Base-by-base conservation (phyloP, 192 early-diverging fungal genomes). In the Kappamyces sp. region DNA sequence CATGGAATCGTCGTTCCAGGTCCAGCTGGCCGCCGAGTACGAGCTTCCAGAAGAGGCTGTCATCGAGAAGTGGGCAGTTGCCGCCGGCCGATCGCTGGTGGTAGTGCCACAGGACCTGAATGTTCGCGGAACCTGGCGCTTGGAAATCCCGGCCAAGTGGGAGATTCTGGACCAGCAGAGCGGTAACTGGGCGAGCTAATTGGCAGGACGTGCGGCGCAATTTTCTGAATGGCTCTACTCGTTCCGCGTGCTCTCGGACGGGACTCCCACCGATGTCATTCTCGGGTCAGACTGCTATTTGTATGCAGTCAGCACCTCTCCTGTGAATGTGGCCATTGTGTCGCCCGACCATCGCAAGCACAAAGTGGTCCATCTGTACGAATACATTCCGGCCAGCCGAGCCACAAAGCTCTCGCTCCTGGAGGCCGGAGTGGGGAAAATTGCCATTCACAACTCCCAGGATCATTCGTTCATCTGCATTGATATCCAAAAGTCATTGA, bases 171-270 rank as follows among this genome's bases (percentile, higher is more conserved):
- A 60, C 5, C 40, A 39, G 10, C 6, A 3, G 13, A 57, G 47
- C 41, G 55, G 55, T 57, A 54, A 6, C 12, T 33, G 6, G 12
- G 38, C 38, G 12, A 40, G 31, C 9, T 36, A 23, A 23, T 23
- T 23, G 23, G 10, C 7, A 10, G 63, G 39, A 1, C 55, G 58
- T 6, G 38, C 67, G 2, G 38, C 31, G 10, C 13, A 37, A 1
- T 88, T 88, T 55, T 80, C 84, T n/a, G 86, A 88, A 64, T 77
- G 80, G 66, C 55, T 86, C 33, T 83, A 87, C 43, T 68, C 68
- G 23, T 88, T 88, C 71, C 75, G 83, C 58, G 66, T 86, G 23
- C 83, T 78, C 12, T 80, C 78, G 15, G 69, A 78, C 31, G 86
- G 85, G 2, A 83, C 84, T 62, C 78, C 83, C 4, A 49, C 87